Evolutionary conservation across 805 yeast species (phyloP).

Genomic region (Metschnikowia kofuensis): DNA sequence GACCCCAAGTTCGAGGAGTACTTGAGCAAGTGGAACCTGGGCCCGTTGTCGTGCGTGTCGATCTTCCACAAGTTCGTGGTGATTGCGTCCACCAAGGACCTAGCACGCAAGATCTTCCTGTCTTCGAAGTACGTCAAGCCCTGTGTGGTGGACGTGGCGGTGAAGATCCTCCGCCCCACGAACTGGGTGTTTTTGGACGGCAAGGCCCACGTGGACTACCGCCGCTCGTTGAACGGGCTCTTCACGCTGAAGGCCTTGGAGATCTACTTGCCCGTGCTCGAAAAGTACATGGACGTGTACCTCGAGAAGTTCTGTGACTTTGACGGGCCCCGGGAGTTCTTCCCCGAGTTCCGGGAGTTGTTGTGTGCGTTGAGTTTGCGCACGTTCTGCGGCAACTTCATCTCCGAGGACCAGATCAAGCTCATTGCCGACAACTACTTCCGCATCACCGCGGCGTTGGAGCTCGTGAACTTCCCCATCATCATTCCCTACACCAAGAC

Average conservation of each 20-base stretch:
- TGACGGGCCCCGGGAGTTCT: conserved; percentile 70
- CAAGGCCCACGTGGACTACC: conserved; percentile 89
- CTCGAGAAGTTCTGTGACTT: conserved; percentile 62
- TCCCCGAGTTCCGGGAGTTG: conserved; percentile 93
- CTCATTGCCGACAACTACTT: conserved; percentile 90
- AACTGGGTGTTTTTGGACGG: conserved; percentile 99
- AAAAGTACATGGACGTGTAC: conserved; percentile 79
- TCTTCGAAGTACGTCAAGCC: conserved; percentile 91
- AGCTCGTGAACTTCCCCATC: conserved; percentile 95
- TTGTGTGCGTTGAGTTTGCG: conserved; percentile 91
- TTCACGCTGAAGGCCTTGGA: conserved; percentile 83
- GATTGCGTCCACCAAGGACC: conserved; percentile 21
- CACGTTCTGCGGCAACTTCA: conserved; percentile 94
- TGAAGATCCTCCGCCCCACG: conserved; percentile 87
- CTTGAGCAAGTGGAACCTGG: conserved; percentile 89
- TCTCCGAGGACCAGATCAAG: conserved; percentile 86
- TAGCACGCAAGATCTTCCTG: conserved; percentile 18
- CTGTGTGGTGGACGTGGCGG: conserved; percentile 96
- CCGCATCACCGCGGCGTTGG: conserved; percentile 91
- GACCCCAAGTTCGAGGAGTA: conserved; percentile 96
- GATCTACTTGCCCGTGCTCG: conserved; percentile 80
- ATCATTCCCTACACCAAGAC: conserved; percentile 94
- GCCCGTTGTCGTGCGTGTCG: conserved; percentile 93
- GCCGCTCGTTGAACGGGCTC: conserved; percentile 84
- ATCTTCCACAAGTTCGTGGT: conserved; percentile 98